phyloP scores from a whole-genome alignment of 2,329 filamentous ascomycete genomes.

The Myriosclerotinia duriaeana region DNA sequence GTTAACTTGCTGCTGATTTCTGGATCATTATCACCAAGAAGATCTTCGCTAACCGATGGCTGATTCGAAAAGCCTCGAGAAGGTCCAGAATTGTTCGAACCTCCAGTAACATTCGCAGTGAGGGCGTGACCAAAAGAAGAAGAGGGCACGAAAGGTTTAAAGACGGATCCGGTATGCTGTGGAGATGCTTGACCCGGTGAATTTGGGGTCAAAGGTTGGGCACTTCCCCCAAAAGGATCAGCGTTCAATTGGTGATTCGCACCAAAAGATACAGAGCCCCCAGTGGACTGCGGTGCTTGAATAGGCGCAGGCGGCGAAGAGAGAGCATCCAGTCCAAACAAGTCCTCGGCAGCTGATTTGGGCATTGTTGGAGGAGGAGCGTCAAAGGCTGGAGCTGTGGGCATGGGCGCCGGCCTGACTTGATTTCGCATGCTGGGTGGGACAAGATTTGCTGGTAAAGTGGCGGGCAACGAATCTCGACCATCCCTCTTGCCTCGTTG shows the following conservation, averaged over 20 bases:
- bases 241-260: slow-evolving; percentile 43
- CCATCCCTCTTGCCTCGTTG: slow-evolving; percentile 72
- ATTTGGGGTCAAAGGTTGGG: slow-evolving; percentile 33
- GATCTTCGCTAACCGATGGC: slow-evolving; percentile 67
- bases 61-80: slow-evolving; percentile 45
- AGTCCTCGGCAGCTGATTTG: slow-evolving; percentile 85
- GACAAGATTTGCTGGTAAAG: slow-evolving; percentile 77
- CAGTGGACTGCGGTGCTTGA: slow-evolving; percentile 67
- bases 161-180: slow-evolving; percentile 46
- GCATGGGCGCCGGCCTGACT: slow-evolving; percentile 47
- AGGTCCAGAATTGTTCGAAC: slow-evolving; percentile 43
- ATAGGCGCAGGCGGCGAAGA: slow-evolving; percentile 50
- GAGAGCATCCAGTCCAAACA: slow-evolving; percentile 86
- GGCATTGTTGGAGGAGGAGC: slow-evolving; percentile 49
- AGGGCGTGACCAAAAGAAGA: slow-evolving; percentile 88
- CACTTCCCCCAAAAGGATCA: slow-evolving; percentile 46
- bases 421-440: slow-evolving; percentile 80
- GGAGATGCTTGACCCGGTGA: slow-evolving; percentile 36
- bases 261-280: slow-evolving; percentile 63
- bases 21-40: slow-evolving; percentile 86
- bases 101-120: slow-evolving; percentile 72
- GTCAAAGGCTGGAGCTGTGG: slow-evolving; percentile 47
- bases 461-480: slow-evolving; percentile 62
- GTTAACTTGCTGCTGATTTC: slow-evolving; percentile 86
- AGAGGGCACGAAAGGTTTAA: slow-evolving; percentile 89